Base-by-base conservation (phyloP, 2,329 filamentous ascomycete species). In the Penicillium nordicum region DNA sequence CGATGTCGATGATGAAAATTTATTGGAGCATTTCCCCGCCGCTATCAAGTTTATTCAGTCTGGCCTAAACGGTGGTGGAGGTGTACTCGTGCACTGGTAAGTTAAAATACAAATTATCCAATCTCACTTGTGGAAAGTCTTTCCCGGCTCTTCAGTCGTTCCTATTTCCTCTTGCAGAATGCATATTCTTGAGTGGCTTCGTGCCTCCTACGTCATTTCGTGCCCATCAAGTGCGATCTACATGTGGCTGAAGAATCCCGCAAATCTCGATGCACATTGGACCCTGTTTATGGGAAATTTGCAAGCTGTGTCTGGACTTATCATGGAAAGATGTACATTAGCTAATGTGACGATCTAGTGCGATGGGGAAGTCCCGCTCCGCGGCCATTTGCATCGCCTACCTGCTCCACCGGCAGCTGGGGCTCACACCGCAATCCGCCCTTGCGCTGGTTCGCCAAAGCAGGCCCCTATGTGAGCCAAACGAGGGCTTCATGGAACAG, bases 301-400 rank as follows among this genome's bases (percentile, higher is more conserved):
- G 21, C 38, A 23, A 46, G 7, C n/a, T 27, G 43, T 32, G 34
- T 36, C 50, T 43, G 25, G 41, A 34, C 32, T 37, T 27, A 11
- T 53, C n/a, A 37, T 27, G 21, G 30, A 42, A 51, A 34, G n/a
- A 42, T 38, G 23, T 46, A 47, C 44, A 41, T 32, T 44, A 61
- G 57, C 57, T 49, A 10, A 65, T 44, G 37, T 46, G 38, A 38
- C 27, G 53, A 80, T 83, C 76, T 49, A 96, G 94, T 81, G 93
- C 92, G 23, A 96, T 96, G 86, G 94, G 94, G 51, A 96, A 95
- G 76, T 97, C 92, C 34, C 89, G 94, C 57, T 97, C 93, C 46
- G 89, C 93, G 63, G 88, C 91, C 32, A 84, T 90, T 63, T 83
- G 90, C 53, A 83, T 95, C 56, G 93, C 94, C 59, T 97, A 92